These are phyloP conservation scores for Apophysomyces sp. DNA, from an alignment of 371 early-diverging fungal genomes.

Conservation along the genomic window DNA sequence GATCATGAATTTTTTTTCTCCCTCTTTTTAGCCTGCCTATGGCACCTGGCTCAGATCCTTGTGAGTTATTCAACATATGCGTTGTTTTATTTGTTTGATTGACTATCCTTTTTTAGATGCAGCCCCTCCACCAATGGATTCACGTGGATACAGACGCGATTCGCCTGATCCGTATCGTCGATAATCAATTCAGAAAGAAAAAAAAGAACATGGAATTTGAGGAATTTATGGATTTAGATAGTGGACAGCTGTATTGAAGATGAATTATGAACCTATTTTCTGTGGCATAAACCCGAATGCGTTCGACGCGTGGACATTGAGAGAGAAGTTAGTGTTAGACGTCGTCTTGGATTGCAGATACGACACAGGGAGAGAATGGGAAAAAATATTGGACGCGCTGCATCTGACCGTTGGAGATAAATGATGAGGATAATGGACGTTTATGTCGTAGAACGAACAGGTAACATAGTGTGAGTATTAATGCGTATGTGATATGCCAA, in stretches of 20 bases:
- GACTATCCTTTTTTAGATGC: conserved; percentile 16
- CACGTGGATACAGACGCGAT: conserved; percentile 40
- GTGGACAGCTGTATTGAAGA: conserved; percentile 11
- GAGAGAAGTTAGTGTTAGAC: not conserved
- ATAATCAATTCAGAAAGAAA: conserved; percentile 16
- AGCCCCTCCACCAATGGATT: conserved; percentile 32
- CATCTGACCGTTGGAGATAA: not conserved
- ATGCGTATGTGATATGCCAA: not conserved
- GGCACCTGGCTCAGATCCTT: conserved; percentile 7
- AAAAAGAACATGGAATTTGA: not conserved
- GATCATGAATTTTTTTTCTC: not conserved
- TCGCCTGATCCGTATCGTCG: conserved; percentile 43
- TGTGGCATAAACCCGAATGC: conserved; percentile 4
- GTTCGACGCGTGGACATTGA: conserved; percentile 3
- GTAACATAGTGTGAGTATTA: not conserved
- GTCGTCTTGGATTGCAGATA: not conserved
- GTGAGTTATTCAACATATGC: not conserved
- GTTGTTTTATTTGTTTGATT: not conserved
- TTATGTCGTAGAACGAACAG: not conserved
- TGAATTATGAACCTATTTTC: conserved; percentile 12
- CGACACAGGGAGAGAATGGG: conserved; percentile 5
- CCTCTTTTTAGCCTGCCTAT: not conserved
- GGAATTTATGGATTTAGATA: conserved; percentile 2
- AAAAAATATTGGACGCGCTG: not conserved
- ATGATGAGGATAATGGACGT: not conserved